Conservation (phyloP, 352 stramenopile genomes). For the Pythium sp. region DNA sequence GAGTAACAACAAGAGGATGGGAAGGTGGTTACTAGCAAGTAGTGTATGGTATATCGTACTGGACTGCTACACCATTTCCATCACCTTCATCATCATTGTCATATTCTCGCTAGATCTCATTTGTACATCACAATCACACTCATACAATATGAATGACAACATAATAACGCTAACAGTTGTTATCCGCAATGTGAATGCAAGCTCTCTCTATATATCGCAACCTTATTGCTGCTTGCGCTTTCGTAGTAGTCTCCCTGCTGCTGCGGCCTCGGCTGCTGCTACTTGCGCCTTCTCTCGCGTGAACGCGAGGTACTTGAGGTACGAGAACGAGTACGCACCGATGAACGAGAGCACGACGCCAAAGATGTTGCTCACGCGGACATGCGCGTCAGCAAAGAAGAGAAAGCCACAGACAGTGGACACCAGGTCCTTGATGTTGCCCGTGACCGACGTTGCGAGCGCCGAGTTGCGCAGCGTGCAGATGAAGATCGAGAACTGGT, state of each 20-base stretch:
- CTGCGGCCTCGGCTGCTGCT: background rate
- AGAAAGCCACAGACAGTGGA: slow-evolving; percentile 59
- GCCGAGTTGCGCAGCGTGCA: slow-evolving; percentile 69
- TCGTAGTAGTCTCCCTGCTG: background rate
- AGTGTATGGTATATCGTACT: too few species aligned
- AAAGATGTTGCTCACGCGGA: slow-evolving; percentile 39
- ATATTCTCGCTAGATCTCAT: background rate
- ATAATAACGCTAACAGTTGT: too few species aligned
- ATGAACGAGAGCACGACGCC: slow-evolving; percentile 66
- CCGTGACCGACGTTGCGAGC: slow-evolving; percentile 70
- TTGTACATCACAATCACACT: background rate
- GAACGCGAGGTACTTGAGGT: slow-evolving; percentile 58
- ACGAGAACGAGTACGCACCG: slow-evolving; percentile 72
- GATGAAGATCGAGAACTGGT: slow-evolving; percentile 71
- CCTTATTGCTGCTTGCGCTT: slow-evolving; percentile 7
- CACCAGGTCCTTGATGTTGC: slow-evolving; percentile 72
- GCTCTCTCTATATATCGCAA: too few species aligned
- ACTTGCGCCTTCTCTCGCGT: slow-evolving; percentile 9
- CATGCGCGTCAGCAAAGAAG: slow-evolving; percentile 53
- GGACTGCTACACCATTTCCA: background rate
- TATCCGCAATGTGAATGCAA: too few species aligned
- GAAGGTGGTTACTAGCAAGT: too few species aligned
- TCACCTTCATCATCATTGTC: background rate
- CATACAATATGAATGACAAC: background rate
- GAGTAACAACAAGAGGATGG: background rate